These are phyloP conservation scores for Puccinellia tenuiflora DNA, from an alignment of 176 grass and related monocot genomes.

Conservation along the genomic window DNA sequence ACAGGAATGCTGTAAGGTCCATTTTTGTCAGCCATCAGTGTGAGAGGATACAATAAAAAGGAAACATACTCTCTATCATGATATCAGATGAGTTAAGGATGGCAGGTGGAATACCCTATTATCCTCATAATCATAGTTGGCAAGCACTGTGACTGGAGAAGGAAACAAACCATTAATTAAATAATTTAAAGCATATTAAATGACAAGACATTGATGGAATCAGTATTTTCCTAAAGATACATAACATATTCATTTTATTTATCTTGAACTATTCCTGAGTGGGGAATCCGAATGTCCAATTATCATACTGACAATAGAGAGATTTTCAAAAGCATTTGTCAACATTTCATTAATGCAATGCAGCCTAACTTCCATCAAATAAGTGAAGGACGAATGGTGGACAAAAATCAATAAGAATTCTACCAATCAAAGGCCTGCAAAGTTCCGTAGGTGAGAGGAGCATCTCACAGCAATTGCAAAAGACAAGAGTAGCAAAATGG, in stretches of 20 bases:
- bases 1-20: background rate
- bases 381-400: background rate
- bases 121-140: slow-evolving; percentile 24
- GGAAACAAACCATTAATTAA: background rate
- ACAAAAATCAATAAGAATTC: background rate
- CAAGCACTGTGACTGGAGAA: slow-evolving; percentile 10
- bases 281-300: background rate
- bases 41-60: background rate
- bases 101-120: slow-evolving; percentile 19
- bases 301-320: background rate
- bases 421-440: background rate
- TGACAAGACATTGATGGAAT: background rate
- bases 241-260: background rate
- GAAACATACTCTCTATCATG: slow-evolving; percentile 5
- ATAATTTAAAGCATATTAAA: background rate
- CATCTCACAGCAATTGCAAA: background rate
- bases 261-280: background rate
- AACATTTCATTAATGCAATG: background rate
- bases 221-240: background rate
- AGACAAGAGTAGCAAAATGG: slow-evolving; percentile 17
- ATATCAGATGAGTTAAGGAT: slow-evolving; percentile 17
- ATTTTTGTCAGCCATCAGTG: background rate
- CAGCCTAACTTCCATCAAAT: background rate
- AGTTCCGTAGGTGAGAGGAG: background rate
- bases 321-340: background rate